Evolutionary conservation across 1,284 basidiomycete species (phyloP).

Genomic region (Cryptococcus sp.): DNA sequence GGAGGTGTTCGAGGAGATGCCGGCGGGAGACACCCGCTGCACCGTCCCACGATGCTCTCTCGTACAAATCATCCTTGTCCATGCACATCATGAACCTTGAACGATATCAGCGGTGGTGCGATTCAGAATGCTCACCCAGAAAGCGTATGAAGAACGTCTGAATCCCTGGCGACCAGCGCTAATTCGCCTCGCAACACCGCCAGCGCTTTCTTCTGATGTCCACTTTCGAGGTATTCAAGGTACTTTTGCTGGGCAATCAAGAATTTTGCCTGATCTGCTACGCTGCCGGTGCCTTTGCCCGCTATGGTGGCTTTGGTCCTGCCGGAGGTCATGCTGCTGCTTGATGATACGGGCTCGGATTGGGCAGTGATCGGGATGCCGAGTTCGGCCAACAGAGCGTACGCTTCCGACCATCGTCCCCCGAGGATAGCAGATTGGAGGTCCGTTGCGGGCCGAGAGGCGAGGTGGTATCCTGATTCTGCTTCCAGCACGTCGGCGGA

Average conservation of each 20-base stretch:
- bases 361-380: constrained; percentile 56
- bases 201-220: constrained; percentile 78
- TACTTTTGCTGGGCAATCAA: constrained; percentile 94
- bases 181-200: constrained; percentile 83
- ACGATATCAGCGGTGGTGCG: neutral
- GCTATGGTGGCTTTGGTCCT: constrained; percentile 25
- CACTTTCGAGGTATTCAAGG: constrained; percentile 85
- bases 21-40: constrained; percentile 75
- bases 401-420: constrained; percentile 82
- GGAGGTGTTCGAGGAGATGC: constrained; percentile 73
- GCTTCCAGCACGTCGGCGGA: constrained; percentile 83
- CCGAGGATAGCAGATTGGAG: constrained; percentile 81
- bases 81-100: constrained; percentile 84
- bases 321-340: constrained; percentile 32
- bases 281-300: constrained; percentile 20
- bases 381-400: constrained; percentile 67
- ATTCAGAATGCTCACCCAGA: constrained; percentile 66
- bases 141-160: constrained; percentile 76
- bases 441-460: constrained; percentile 73
- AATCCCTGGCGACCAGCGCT: constrained; percentile 72
- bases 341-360: constrained; percentile 26
- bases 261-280: constrained; percentile 72
- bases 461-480: constrained; percentile 89
- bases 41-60: constrained; percentile 86
- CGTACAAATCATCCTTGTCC: constrained; percentile 77